Evolutionary conservation across 129 eudicot genomes (phyloP), one percentile per base, ranked within the genome.

Genomic region (Smallanthus sonchifolius): DNA sequence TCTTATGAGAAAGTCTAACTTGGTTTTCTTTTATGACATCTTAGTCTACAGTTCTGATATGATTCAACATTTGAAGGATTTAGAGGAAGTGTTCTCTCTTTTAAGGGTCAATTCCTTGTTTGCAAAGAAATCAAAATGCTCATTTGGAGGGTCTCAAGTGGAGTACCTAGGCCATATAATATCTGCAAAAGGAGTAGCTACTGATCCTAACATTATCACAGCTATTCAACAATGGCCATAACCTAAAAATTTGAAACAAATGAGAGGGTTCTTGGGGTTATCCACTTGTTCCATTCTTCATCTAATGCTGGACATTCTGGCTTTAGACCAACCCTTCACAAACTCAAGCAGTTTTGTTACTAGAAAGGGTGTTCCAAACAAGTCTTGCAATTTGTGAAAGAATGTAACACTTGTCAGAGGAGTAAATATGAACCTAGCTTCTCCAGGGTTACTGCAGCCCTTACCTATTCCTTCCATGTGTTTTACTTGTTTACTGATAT

Each of bases 111-210:
- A 73, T 11, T 2, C 57, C 0, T 20, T 57, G 39, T 6, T 4
- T 14, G 10, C 48, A 6, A 55, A 73, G 9, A 4, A 6, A 1
- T 36, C 39, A 1, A 73, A 73, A 4, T 57, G 77, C 57, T 6
- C 51, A 0, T 73, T 73, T 73, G 68, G 10, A 1, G 49, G 17
- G 0, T 3, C 11, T 13, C 4, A 40, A 45, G 49, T 73, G 11
- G 77, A 73, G 32, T 73, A 73, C 8, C 3, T 73, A 8, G 77
- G 77, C 0, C 77, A 73, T 14, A 14, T 73, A 2, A 57, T 73
- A 4, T n/a, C 0, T 24, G 30, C 68, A 2, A 5, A 16, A 20
- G 30, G 49, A 3, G 69, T 57, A 5, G 28, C 68, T 16, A 73
- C 43, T 13, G 56, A 73, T 47, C 77, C 67, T 1, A n/a, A 13